Conservation (phyloP, 192 early-diverging fungal genomes). For the Thamnidium elegans region DNA sequence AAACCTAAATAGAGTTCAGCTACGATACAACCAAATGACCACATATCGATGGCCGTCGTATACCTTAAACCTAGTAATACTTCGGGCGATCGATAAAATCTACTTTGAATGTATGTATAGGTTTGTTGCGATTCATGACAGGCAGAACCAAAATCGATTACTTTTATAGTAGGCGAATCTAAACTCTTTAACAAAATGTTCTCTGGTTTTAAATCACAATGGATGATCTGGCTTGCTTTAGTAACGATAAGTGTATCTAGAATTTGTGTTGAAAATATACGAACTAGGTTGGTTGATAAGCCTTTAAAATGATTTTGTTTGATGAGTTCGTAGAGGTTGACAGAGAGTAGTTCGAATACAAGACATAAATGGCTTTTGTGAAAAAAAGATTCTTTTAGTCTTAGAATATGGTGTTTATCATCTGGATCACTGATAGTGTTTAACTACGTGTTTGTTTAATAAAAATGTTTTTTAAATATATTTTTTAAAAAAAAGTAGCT, state of each 20-base stretch:
- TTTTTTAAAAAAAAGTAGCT: background rate
- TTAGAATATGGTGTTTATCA: constrained; percentile 86
- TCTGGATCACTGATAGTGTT: constrained; percentile 83
- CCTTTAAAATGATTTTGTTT: constrained; percentile 96
- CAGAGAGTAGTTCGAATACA: constrained; percentile 92
- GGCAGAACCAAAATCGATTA: constrained; percentile 99
- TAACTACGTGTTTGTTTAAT: constrained; percentile 45
- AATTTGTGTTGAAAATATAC: constrained; percentile 87
- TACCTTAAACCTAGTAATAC: constrained; percentile 91
- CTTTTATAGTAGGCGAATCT: constrained; percentile 89
- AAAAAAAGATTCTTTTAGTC: constrained; percentile 88
- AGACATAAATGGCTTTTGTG: constrained; percentile 92
- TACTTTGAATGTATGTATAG: constrained; percentile 97
- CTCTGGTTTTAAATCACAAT: constrained; percentile 98
- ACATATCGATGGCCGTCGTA: constrained; percentile 95
- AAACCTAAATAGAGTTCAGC: constrained; percentile 95
- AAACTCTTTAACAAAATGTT: constrained; percentile 91
- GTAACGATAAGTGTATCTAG: constrained; percentile 85
- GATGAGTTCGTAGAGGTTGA: constrained; percentile 96
- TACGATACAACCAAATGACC: constrained; percentile 98
- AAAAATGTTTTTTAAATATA: background rate
- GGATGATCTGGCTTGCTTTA: constrained; percentile 85
- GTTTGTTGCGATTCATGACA: constrained; percentile 90
- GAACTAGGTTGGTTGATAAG: constrained; percentile 84
- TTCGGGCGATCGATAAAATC: constrained; percentile 96